These are phyloP conservation scores for Kalanchoe fedtschenkoi DNA, from an alignment of 164 flowering plant genomes.

Conservation along the genomic window DNA sequence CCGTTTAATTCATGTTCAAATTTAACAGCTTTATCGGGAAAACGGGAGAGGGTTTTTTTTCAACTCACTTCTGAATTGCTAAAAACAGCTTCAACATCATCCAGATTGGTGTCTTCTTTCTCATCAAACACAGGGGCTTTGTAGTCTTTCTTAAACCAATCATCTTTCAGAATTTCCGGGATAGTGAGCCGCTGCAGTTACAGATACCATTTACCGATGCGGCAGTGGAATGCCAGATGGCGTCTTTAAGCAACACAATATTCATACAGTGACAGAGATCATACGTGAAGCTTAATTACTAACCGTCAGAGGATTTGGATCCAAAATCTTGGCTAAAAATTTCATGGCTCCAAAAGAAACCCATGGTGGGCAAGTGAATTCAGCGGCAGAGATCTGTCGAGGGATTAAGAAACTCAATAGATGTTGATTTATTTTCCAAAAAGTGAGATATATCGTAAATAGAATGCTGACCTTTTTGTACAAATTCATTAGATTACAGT, in stretches of 20 bases:
- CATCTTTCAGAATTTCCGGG: slow-evolving; percentile 71
- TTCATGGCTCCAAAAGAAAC: slow-evolving; percentile 71
- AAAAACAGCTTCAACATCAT: slow-evolving; percentile 95
- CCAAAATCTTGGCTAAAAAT: slow-evolving; percentile 66
- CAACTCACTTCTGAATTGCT: slow-evolving; percentile 72
- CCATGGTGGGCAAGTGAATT: slow-evolving; percentile 93
- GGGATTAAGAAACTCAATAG: slow-evolving; percentile 1
- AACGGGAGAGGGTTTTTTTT: neutral
- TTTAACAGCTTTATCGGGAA: neutral
- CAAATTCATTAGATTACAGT: slow-evolving; percentile 82
- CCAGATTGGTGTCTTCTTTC: slow-evolving; percentile 58
- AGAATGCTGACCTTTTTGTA: slow-evolving; percentile 87
- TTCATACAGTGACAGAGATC: neutral
- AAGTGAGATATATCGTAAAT: slow-evolving; percentile 4
- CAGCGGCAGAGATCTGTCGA: slow-evolving; percentile 81
- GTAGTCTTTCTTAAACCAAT: slow-evolving; percentile 83
- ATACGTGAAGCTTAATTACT: slow-evolving; percentile 16
- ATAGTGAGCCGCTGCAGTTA: slow-evolving; percentile 78
- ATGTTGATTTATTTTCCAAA: neutral
- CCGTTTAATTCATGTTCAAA: too few species aligned
- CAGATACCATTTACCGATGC: neutral
- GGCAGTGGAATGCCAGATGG: neutral
- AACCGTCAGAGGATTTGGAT: slow-evolving; percentile 90
- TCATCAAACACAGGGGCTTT: slow-evolving; percentile 79
- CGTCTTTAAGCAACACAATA: neutral